Evolutionary conservation across 148 eudicot genomes (phyloP).

Genomic region (Camellia granthamiana): DNA sequence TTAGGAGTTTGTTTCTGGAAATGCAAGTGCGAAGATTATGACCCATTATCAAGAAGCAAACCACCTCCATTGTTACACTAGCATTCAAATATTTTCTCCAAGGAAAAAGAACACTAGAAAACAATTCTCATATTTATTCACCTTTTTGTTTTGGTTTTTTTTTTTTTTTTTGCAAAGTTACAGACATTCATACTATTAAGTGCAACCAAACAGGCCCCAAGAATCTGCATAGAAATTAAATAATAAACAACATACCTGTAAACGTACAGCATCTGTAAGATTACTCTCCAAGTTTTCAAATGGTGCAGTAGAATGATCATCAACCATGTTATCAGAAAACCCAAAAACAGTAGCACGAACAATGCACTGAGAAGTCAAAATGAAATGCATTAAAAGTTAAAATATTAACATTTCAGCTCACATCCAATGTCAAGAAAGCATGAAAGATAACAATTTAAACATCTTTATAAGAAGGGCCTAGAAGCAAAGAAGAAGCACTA

Average conservation of each 20-base stretch:
- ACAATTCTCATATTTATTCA: neutral
- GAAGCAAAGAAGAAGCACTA: neutral
- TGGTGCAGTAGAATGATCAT: conserved; percentile 25
- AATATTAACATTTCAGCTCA: conserved; percentile 3
- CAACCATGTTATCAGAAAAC: conserved; percentile 24
- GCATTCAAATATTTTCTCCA: neutral
- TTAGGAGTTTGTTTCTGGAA: conserved; percentile 4
- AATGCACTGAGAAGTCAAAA: conserved; percentile 46
- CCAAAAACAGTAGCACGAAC: conserved; percentile 54
- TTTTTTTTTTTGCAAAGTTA: neutral
- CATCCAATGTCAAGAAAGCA: conserved; percentile 9
- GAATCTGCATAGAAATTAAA: conserved; percentile 5
- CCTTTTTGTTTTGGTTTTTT: too few relatives aligned
- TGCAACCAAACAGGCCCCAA: conserved; percentile 11
- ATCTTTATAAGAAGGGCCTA: neutral
- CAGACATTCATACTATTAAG: neutral
- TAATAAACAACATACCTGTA: conserved; percentile 48
- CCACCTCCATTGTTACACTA: neutral
- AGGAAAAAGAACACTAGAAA: neutral
- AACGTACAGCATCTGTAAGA: conserved; percentile 71
- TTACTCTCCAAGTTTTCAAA: conserved; percentile 26
- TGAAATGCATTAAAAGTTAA: conserved; percentile 2
- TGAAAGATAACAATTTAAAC: neutral
- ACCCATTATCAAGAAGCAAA: neutral
- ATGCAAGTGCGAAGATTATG: neutral